A percentile compares a stretch with the other conserved stretches of the same genome.
phyloP scores from a whole-genome alignment of 2,329 filamentous ascomycete species.

The Arthrobotrys musiformis region DNA sequence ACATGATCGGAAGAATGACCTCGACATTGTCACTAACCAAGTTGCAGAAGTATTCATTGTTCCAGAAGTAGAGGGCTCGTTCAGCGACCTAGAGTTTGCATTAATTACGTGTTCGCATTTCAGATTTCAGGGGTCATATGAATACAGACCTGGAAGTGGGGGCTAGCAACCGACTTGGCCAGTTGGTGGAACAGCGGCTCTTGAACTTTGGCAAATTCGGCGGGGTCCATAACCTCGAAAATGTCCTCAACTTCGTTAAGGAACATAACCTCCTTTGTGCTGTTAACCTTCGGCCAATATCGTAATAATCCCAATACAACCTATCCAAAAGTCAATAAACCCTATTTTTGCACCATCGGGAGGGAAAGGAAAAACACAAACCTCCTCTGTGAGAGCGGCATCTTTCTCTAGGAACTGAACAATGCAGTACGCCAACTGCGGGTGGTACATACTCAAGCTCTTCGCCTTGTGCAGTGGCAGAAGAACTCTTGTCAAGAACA shows the following conservation, averaged over 20 bases:
- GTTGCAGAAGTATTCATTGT: conserved; percentile 99
- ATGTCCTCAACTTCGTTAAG: conserved; percentile 99
- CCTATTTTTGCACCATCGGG: conserved; percentile 48
- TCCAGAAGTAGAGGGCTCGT: conserved; percentile 98
- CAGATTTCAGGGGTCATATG: conserved; percentile 36
- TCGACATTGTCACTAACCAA: conserved; percentile 98
- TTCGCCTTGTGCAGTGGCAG: conserved; percentile 98
- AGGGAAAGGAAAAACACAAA: conserved; percentile 66
- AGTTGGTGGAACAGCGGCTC: conserved; percentile 97
- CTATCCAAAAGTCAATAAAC: conserved; percentile 64
- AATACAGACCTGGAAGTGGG: conserved; percentile 82
- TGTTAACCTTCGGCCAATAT: conserved; percentile 99
- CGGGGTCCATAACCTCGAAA: conserved; percentile 99
- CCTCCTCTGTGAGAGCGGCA: conserved; percentile 94
- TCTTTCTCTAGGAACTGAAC: conserved; percentile 99
- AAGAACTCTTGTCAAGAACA: conserved; percentile 92
- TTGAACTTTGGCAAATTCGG: conserved; percentile 98
- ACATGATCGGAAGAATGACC: conserved; percentile 98
- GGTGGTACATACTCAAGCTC: conserved; percentile 99
- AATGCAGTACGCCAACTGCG: conserved; percentile 97
- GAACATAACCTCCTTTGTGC: conserved; percentile 99
- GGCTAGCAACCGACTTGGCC: conserved; percentile 96
- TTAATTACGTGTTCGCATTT: neutral
- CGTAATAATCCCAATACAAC: conserved; percentile 92
- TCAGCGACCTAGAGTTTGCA: conserved; percentile 76